These are phyloP conservation scores for Peronospora destructor DNA, from an alignment of 352 stramenopile genomes.

Conservation along the genomic window DNA sequence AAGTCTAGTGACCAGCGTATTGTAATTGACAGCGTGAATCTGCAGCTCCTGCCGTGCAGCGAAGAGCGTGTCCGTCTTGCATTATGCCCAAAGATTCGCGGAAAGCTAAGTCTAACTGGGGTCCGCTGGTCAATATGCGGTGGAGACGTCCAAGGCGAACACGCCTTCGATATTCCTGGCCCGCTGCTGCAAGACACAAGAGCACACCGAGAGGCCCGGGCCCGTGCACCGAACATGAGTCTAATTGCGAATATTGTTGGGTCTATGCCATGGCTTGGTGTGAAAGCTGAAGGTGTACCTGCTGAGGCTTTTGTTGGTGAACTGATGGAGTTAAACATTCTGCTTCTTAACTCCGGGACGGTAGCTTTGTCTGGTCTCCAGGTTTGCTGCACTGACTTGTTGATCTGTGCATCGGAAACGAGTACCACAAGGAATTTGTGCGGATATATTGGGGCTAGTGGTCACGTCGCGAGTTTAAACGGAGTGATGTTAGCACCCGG, in stretches of 20 bases:
- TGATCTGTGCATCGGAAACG: constrained; percentile 43
- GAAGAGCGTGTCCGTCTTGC: constrained; percentile 68
- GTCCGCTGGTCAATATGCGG: constrained; percentile 82
- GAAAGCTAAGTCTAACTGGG: constrained; percentile 54
- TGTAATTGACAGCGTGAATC: constrained; percentile 57
- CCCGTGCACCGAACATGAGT: constrained; percentile 67
- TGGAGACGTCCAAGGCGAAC: constrained; percentile 72
- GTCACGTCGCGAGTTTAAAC: constrained; percentile 56
- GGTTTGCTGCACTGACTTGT: constrained; percentile 57
- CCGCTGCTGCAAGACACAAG: constrained; percentile 76
- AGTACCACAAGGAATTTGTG: constrained; percentile 23
- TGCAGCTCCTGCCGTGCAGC: constrained; percentile 68
- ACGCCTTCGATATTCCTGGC: constrained; percentile 75
- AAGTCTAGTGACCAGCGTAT: constrained; percentile 31
- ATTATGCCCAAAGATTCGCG: constrained; percentile 49
- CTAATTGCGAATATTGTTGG: constrained; percentile 67
- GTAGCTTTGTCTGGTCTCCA: constrained; percentile 46
- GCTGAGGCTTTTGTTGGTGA: constrained; percentile 53
- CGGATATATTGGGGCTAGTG: constrained; percentile 54
- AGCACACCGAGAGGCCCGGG: constrained; percentile 59
- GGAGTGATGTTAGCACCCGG: constrained; percentile 42
- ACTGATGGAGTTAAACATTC: constrained; percentile 47
- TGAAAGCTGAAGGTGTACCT: constrained; percentile 44
- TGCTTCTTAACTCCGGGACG: constrained; percentile 51
- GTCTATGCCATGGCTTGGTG: constrained; percentile 76